phyloP scores from a whole-genome alignment of 495 filamentous ascomycete species.

The Podospora sp. region DNA sequence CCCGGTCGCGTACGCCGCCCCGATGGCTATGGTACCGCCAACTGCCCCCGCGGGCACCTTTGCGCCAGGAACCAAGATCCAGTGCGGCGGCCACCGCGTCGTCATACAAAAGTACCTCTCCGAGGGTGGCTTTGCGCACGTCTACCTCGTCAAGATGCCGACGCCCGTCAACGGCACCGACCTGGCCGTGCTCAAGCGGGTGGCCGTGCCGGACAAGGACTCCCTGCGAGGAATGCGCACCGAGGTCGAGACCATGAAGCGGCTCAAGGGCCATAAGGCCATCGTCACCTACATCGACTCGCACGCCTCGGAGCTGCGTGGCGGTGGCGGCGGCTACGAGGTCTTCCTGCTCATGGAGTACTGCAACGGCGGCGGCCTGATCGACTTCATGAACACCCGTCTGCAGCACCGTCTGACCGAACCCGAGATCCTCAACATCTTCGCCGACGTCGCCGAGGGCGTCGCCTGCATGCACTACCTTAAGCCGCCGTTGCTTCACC shows the following conservation, averaged over 20 bases:
- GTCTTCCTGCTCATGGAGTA: constrained; percentile 99
- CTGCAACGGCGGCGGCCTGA: constrained; percentile 81
- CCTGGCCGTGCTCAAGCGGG: constrained; percentile 87
- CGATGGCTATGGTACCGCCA: constrained; percentile 46
- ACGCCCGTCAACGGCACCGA: constrained; percentile 78
- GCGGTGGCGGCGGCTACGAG: constrained; percentile 80
- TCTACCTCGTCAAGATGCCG: constrained; percentile 90
- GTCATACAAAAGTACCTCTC: constrained; percentile 98
- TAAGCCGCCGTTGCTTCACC: constrained; percentile 88
- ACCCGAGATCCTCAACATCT: constrained; percentile 96
- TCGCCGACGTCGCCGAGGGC: constrained; percentile 91
- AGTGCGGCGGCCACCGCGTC: constrained; percentile 88
- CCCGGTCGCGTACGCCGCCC: constrained; percentile 31
- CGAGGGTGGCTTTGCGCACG: constrained; percentile 97
- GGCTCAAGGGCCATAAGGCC: constrained; percentile 89
- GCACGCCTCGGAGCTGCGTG: constrained; percentile 89
- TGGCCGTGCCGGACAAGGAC: constrained; percentile 96
- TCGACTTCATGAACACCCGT: constrained; percentile 99
- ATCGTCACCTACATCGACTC: constrained; percentile 99
- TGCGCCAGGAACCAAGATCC: constrained; percentile 89
- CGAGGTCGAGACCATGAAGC: constrained; percentile 99
- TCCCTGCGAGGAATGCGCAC: constrained; percentile 93
- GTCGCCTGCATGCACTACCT: constrained; percentile 99
- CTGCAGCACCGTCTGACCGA: constrained; percentile 95
- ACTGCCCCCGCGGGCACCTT: constrained; percentile 86